These are phyloP conservation scores for Salvia splendens DNA, from an alignment of 257 asterid genomes.

Conservation along the genomic window DNA sequence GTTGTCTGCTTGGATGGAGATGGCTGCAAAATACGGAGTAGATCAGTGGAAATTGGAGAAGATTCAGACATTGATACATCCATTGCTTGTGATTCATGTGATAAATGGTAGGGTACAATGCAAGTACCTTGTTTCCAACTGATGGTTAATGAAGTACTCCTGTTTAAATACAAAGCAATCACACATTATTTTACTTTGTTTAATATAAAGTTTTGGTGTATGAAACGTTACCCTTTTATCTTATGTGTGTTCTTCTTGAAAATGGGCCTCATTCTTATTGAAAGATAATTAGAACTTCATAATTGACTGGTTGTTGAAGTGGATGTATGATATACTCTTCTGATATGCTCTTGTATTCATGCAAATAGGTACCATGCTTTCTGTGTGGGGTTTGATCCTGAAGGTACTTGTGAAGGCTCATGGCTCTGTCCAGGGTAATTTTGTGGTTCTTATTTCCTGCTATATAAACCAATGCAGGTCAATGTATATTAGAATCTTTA, in stretches of 20 bases:
- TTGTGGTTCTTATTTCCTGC: slow-evolving; percentile 10
- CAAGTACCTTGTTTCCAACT: slow-evolving; percentile 10
- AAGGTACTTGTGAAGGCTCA: slow-evolving; percentile 78
- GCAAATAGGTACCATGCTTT: slow-evolving; percentile 88
- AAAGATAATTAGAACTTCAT: neutral
- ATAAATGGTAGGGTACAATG: slow-evolving; percentile 63
- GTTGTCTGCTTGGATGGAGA: slow-evolving; percentile 97
- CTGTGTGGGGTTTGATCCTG: slow-evolving; percentile 97
- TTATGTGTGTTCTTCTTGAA: neutral
- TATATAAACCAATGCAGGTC: slow-evolving; percentile 10
- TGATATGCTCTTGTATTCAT: slow-evolving; percentile 34
- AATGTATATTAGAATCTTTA: slow-evolving; percentile 35
- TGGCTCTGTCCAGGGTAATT: slow-evolving; percentile 97
- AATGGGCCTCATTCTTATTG: slow-evolving; percentile 10
- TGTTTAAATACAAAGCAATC: neutral
- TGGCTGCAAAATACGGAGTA: slow-evolving; percentile 85
- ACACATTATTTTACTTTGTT: slow-evolving; percentile 8
- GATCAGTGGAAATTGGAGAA: slow-evolving; percentile 62
- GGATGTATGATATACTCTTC: slow-evolving; percentile 17
- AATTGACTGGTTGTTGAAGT: slow-evolving; percentile 18
- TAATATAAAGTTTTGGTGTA: neutral
- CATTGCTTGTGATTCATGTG: slow-evolving; percentile 98
- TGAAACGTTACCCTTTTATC: slow-evolving; percentile 5
- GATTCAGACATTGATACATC: slow-evolving; percentile 89
- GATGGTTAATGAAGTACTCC: slow-evolving; percentile 26